phyloP scores from a whole-genome alignment of 139 green algal species.

The Gonium pectorale region DNA sequence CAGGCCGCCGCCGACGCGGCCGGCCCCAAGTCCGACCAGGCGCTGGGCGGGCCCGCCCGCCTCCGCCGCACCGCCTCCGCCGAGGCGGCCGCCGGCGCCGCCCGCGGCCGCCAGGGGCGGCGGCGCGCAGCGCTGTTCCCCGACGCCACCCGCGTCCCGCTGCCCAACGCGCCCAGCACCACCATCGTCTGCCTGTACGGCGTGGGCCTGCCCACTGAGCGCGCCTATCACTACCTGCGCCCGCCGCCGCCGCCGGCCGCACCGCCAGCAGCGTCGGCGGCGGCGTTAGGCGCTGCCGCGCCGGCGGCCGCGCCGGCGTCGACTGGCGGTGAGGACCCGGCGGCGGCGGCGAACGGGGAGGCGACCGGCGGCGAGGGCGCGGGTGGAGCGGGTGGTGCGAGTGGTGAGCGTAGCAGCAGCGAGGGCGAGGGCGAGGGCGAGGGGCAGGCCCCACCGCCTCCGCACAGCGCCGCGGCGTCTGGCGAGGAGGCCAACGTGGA shows the following conservation, averaged over 20 bases:
- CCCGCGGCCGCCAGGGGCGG: not conserved
- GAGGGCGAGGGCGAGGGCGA: not conserved
- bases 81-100: not conserved
- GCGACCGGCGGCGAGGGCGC: not conserved
- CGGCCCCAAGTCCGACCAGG: not conserved
- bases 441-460: not conserved
- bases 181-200: constrained; percentile 82
- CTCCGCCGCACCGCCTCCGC: not conserved
- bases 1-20: not conserved
- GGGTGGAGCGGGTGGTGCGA: not conserved
- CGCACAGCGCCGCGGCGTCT: not conserved
- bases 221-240: constrained; percentile 74
- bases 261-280: not conserved
- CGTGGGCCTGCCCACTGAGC: constrained; percentile 77
- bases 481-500: constrained; percentile 22
- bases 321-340: not conserved
- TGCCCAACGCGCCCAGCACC: constrained; percentile 74
- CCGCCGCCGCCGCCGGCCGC: not conserved
- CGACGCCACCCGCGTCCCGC: constrained; percentile 61
- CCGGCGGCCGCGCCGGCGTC: too few species aligned
- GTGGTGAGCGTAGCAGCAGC: not conserved
- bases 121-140: constrained; percentile 9
- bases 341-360: not conserved
- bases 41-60: not conserved
- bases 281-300: not conserved